Evolutionary conservation across 148 eudicot genomes (phyloP).

Genomic region (Nyssa sinensis): DNA sequence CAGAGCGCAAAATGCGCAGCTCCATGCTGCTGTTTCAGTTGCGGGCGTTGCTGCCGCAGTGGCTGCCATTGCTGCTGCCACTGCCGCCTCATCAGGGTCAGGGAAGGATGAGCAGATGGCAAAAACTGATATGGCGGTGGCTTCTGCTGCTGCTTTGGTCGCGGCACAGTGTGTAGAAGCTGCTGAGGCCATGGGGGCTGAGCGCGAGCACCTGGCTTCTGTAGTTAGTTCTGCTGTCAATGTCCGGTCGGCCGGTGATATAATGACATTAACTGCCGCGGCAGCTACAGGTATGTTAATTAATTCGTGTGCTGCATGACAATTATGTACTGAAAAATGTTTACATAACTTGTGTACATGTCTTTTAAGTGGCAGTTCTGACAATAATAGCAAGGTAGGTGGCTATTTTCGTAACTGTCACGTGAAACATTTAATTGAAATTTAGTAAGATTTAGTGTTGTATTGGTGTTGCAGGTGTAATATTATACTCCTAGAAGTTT

Average conservation of each 20-base stretch:
- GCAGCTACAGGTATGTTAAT: slow-evolving; percentile 77
- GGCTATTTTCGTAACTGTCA: too few species aligned
- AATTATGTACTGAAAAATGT: not conserved
- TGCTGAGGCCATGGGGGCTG: slow-evolving; percentile 94
- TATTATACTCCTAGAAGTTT: too few species aligned
- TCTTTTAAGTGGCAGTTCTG: too few species aligned
- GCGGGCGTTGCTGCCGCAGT: slow-evolving; percentile 97
- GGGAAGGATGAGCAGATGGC: slow-evolving; percentile 73
- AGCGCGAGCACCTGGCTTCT: slow-evolving; percentile 71
- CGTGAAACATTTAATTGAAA: too few species aligned
- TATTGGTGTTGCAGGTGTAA: too few species aligned
- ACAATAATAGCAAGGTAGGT: too few species aligned
- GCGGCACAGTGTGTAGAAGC: slow-evolving; percentile 98
- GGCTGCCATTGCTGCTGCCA: slow-evolving; percentile 93
- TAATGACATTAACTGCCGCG: slow-evolving; percentile 87
- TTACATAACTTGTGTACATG: too few species aligned
- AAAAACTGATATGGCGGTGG: slow-evolving; percentile 84
- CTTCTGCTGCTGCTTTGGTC: slow-evolving; percentile 90
- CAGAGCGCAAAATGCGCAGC: slow-evolving; percentile 81
- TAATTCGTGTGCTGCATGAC: not conserved
- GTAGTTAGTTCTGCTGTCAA: slow-evolving; percentile 92
- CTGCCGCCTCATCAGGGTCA: slow-evolving; percentile 63
- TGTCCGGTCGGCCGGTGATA: slow-evolving; percentile 86
- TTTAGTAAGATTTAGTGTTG: not conserved
- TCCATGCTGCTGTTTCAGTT: slow-evolving; percentile 87